Base-by-base conservation (phyloP, 2,329 filamentous ascomycete genomes). In the Calonectria multiphialidica region DNA sequence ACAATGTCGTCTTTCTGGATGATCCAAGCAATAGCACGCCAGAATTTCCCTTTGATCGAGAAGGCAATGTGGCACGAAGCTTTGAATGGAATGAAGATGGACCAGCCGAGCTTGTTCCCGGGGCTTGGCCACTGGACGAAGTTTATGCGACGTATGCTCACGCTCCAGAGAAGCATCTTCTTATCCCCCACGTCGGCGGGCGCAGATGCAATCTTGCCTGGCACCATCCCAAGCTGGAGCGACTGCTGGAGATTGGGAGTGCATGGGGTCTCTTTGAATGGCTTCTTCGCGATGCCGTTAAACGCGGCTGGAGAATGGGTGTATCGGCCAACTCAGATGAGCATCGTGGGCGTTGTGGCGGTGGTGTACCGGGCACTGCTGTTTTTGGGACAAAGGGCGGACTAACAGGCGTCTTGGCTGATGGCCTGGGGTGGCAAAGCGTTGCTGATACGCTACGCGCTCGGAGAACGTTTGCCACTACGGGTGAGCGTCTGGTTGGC, bases 61-160 rank as follows among this genome's bases (percentile, higher is more conserved):
- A 78, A 28, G 81, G 82, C 42, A 82, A 82, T 59, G 80, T 82
- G 6, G 82, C 82, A 5, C 73, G 81, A 9, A 82, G 80, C 63
- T 83, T 84, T 64, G 82, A 84, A 71, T 83, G 82, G 81, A 83
- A 83, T 68, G 81, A 83, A 59, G 71, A 83, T 45, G 81, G 66
- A 5, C 66, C 66, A 8, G 44, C 66, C 1, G 66, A 68, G n/a
- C 28, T 68, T 4, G 13, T n/a, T 3, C 81, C 82, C 0, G 81
- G 81, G 18, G 80, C 82, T 2, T 84, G 81, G 82, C 82, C 82
- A 0, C 74, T 84, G 5, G 82, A 83, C 57, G 82, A 84, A 57
- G 75, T 84, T 0, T 84, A 84, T 64, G 81, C 82, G 23, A 84
- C 82, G 2, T 83, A 84, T 68, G 82, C 81, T 0, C 78, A 82